Base-by-base conservation (phyloP, 2,329 filamentous ascomycete genomes). In the Alternaria hordeiaustralica region DNA sequence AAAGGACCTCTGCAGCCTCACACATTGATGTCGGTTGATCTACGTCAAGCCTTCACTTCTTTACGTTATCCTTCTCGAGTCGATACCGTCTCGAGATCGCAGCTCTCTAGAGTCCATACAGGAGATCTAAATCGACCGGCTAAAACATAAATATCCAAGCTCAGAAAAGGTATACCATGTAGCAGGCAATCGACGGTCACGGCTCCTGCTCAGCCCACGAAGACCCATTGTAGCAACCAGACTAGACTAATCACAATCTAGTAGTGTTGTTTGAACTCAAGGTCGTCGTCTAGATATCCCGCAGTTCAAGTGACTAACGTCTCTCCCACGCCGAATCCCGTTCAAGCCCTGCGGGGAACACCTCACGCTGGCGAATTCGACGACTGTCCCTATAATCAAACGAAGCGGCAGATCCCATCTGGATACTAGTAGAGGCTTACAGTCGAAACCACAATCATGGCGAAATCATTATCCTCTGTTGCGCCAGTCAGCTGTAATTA, bases 1-100 rank as follows among this genome's bases (percentile, higher is more conserved):
- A 73, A 72, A 75, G 72, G 72, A 69, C 68, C 72, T 72, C 63
- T 67, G 60, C 57, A 75, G 65, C 68, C 67, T 68, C 69, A 63
- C 68, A 68, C 65, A 78, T 86, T 86, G 85, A 87, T 87, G 85
- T 87, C 85, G 85, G 85, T 86, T 86, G 84, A 86, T 80, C 78
- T 84, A 78, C 84, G 85, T 78, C 80, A 82, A 79, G 84, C 83
- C 69, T 82, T 84, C 66, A 83, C 84, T 71, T 86, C 84, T 65
- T 77, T 87, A 74, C 84, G 84, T 65, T 86, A 85, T 73, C 85
- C 85, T 69, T 83, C 84, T 83, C 83, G 85, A 82, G 83, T 86
- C 80, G 81, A 83, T 78, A 83, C 84, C 62, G 83, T 87, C 75
- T 86, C 85, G 80, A 86, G 84, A 84, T 82, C 84, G 65, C 85